Conservation (phyloP, 2,329 filamentous ascomycete genomes). For the Aspergillus brunneoviolaceus region DNA sequence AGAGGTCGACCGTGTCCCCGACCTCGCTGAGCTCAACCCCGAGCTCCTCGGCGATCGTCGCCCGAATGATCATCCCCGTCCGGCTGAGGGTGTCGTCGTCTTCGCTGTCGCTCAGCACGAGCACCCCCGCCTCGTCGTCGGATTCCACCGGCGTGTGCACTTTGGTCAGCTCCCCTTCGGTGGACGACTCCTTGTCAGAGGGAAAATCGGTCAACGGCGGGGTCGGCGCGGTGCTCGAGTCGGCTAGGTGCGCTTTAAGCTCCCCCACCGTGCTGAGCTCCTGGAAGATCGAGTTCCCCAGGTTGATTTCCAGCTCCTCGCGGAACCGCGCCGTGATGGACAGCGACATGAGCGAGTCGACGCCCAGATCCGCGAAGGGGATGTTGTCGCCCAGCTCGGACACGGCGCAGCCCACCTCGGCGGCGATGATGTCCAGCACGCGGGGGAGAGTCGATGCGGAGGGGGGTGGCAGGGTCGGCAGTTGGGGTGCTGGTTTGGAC, state of each 20-base stretch:
- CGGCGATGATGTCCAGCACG: no score
- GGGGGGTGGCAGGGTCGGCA: no score
- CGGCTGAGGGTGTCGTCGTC: no score
- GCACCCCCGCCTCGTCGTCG: neutral
- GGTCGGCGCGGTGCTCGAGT: no score
- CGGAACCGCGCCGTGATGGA: neutral
- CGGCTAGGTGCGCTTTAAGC: no score
- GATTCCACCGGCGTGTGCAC: neutral
- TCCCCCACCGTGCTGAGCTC: no score
- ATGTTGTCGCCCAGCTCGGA: neutral
- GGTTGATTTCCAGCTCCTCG: neutral
- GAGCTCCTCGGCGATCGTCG: constrained; percentile 9
- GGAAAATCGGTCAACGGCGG: no score
- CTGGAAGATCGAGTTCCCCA: neutral
- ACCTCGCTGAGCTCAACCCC: constrained; percentile 1
- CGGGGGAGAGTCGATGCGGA: no score
- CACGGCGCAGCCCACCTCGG: no score
- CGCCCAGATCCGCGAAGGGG: neutral
- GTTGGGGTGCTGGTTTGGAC: no score
- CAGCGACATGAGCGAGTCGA: neutral
- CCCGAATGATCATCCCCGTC: neutral
- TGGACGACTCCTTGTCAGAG: no score
- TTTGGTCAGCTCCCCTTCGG: no score
- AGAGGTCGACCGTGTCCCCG: neutral
- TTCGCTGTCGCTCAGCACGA: neutral